These are phyloP conservation scores for Acephala macrosclerotiorum DNA, from an alignment of 2,329 filamentous ascomycete genomes.

Conservation along the genomic window DNA sequence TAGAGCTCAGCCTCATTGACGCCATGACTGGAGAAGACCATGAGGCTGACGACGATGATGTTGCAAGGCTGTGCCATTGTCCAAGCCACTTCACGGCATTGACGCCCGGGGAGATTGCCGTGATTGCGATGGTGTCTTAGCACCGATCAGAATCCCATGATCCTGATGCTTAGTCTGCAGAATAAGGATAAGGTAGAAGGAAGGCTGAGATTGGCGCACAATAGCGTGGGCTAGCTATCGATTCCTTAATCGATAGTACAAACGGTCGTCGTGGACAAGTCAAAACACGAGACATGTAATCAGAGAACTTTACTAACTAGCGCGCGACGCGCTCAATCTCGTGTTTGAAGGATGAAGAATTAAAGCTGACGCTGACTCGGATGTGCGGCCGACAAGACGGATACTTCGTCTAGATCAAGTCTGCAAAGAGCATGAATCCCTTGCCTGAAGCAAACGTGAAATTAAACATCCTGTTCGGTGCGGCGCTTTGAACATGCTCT, in stretches of 20 bases:
- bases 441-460: constrained; percentile 28
- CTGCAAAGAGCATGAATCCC: constrained; percentile 10
- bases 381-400: constrained; percentile 5
- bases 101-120: constrained; percentile 11
- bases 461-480: constrained; percentile 22
- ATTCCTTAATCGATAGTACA: constrained; percentile 22
- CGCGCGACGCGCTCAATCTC: not conserved
- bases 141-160: not conserved
- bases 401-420: not conserved
- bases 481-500: constrained; percentile 21
- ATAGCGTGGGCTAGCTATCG: constrained; percentile 26
- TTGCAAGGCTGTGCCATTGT: not conserved
- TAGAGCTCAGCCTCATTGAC: constrained; percentile 13
- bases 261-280: not conserved
- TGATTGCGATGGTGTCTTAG: not conserved
- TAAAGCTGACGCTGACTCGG: not conserved
- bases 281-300: constrained; percentile 9
- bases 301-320: not conserved
- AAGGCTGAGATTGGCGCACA: constrained; percentile 21
- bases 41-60: constrained; percentile 4
- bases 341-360: not conserved
- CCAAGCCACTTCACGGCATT: constrained; percentile 9
- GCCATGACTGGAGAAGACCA: not conserved
- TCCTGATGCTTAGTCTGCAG: not conserved
- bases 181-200: constrained; percentile 11